A percentile compares a stretch with the other conserved stretches of the same genome.
phyloP scores from a whole-genome alignment of 176 grass and related monocot genomes.

The Paspalum notatum region DNA sequence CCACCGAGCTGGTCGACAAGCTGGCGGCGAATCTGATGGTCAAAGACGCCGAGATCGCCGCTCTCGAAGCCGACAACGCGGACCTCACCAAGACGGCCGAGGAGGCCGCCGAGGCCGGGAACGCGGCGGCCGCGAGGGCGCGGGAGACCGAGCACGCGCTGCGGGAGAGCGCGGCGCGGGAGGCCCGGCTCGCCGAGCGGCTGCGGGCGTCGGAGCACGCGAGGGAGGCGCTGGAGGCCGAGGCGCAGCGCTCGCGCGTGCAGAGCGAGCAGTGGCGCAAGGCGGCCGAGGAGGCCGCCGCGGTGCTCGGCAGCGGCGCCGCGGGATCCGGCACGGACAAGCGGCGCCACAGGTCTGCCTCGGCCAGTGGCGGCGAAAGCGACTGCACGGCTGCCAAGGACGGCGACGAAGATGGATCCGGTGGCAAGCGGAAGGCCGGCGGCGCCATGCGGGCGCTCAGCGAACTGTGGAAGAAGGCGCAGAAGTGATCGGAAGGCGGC shows the following conservation, averaged over 20 bases:
- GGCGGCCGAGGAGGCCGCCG: constrained; percentile 75
- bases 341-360: not conserved
- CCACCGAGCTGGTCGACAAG: constrained; percentile 16
- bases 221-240: constrained; percentile 55
- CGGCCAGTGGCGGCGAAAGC: not conserved
- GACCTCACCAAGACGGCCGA: constrained; percentile 52
- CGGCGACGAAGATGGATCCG: constrained; percentile 28
- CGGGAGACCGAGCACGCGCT: constrained; percentile 50
- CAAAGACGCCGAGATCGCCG: constrained; percentile 51
- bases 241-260: constrained; percentile 56
- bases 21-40: constrained; percentile 38
- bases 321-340: not conserved
- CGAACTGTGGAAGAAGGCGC: constrained; percentile 80
- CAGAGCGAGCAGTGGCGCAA: constrained; percentile 94
- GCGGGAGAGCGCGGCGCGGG: constrained; percentile 50
- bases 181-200: constrained; percentile 47
- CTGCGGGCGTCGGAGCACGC: constrained; percentile 54
- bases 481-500: constrained; percentile 32
- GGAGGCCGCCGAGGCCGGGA: not conserved
- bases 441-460: constrained; percentile 63
- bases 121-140: constrained; percentile 20
- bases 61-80: constrained; percentile 49
- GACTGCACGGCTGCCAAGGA: constrained; percentile 1
- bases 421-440: constrained; percentile 44
- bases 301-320: constrained; percentile 41